Conservation (phyloP, 345 rosid species). For the Anacardium occidentale region DNA sequence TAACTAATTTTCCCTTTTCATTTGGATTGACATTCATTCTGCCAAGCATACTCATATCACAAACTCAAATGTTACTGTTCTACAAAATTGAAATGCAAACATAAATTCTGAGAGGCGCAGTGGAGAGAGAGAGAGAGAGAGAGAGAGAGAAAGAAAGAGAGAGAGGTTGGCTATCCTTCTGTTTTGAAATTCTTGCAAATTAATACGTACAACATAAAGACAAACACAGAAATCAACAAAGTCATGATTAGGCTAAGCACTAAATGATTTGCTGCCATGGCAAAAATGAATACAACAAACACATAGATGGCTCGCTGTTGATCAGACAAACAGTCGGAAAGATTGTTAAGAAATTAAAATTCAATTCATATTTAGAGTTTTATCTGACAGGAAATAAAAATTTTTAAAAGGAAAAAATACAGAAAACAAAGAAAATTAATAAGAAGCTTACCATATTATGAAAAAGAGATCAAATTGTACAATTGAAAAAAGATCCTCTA, state of each 20-base stretch:
- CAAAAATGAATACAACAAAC: background rate
- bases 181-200: background rate
- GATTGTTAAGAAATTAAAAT: background rate
- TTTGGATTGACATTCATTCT: too few species aligned
- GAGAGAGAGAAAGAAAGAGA: background rate
- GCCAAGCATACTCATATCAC: too few species aligned
- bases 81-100: background rate
- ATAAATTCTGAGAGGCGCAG: background rate
- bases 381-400: background rate
- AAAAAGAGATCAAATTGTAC: conserved; percentile 46
- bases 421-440: conserved; percentile 3
- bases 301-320: background rate
- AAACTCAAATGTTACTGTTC: background rate
- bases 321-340: background rate
- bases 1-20: too few species aligned
- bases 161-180: background rate
- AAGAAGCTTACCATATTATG: conserved; percentile 32
- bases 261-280: background rate
- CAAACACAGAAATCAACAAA: too few species aligned
- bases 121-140: too few species aligned
- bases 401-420: background rate
- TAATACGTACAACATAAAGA: background rate
- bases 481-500: conserved; percentile 36
- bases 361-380: background rate
- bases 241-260: background rate